Percentiles rank a stretch among this genome's conserved stretches.
Conservation (phyloP, 2,329 filamentous ascomycete genomes). For the Sphaerulina vaccinii region DNA sequence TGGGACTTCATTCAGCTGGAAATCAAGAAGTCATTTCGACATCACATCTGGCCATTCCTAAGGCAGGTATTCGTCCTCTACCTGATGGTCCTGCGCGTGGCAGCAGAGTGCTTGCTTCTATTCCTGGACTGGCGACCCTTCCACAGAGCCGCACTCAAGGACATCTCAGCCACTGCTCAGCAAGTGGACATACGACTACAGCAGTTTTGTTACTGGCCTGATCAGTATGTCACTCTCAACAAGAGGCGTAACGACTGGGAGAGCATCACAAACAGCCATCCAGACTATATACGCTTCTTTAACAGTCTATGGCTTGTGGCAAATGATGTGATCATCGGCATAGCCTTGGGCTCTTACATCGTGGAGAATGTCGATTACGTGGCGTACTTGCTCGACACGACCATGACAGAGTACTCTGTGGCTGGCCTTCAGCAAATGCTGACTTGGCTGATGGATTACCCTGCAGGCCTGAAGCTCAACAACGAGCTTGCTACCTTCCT, state of each 20-base stretch:
- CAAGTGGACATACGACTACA: constrained; percentile 96
- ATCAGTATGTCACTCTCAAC: constrained; percentile 90
- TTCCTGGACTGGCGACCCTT: constrained; percentile 82
- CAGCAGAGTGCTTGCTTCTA: constrained; percentile 74
- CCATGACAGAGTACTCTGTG: constrained; percentile 80
- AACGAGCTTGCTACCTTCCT: constrained; percentile 90
- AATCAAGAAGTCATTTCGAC: constrained; percentile 67
- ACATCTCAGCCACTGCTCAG: constrained; percentile 93
- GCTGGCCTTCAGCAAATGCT: constrained; percentile 86
- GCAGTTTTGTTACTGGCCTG: constrained; percentile 98
- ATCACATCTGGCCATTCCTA: constrained; percentile 76
- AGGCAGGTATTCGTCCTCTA: constrained; percentile 70
- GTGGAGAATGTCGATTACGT: constrained; percentile 90
- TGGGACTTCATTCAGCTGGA: constrained; percentile 70
- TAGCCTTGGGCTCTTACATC: constrained; percentile 92
- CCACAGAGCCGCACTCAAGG: constrained; percentile 81
- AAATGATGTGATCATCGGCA: constrained; percentile 98
- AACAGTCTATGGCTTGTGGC: constrained; percentile 98
- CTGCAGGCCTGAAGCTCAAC: constrained; percentile 92
- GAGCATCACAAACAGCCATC: constrained; percentile 90
- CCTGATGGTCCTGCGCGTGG: constrained; percentile 74
- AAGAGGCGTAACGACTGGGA: constrained; percentile 89
- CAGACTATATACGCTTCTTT: constrained; percentile 98
- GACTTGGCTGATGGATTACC: constrained; percentile 92
- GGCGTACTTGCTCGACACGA: constrained; percentile 71